These are phyloP conservation scores for Termitomyces sp. DNA, from an alignment of 768 basidiomycete species.

Conservation along the genomic window DNA sequence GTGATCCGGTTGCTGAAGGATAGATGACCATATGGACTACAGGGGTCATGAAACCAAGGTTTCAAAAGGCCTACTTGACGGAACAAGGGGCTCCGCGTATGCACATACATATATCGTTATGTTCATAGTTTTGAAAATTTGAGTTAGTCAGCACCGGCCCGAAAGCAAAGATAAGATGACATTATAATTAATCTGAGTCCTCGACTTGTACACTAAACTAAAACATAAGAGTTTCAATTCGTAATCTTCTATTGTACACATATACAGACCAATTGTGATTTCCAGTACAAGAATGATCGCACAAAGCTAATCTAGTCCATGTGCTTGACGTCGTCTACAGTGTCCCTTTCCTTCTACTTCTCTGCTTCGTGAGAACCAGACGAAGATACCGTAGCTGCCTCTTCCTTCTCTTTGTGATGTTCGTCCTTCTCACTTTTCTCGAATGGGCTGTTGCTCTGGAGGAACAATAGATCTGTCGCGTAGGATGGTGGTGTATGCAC, in stretches of 20 bases:
- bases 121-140: neutral
- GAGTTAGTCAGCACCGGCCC: neutral
- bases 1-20: neutral
- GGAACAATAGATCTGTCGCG: neutral
- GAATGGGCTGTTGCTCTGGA: constrained; percentile 15
- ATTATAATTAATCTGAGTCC: too few relatives aligned
- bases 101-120: neutral
- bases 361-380: constrained; percentile 19
- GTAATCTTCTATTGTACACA: neutral
- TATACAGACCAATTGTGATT: neutral
- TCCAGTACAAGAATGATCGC: neutral
- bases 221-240: neutral
- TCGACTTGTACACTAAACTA: too few relatives aligned
- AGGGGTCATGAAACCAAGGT: neutral
- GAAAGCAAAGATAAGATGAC: neutral
- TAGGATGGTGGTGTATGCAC: neutral
- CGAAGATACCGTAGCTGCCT: constrained; percentile 24
- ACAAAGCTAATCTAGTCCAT: neutral
- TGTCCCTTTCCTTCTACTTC: constrained; percentile 16
- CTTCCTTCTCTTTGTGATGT: constrained; percentile 14
- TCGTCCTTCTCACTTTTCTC: constrained; percentile 8
- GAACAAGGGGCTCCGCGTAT: neutral
- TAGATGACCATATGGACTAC: neutral
- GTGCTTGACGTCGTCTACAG: neutral
- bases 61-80: neutral